Conservation (phyloP, 257 asterid genomes). For the Gentiana straminea region DNA sequence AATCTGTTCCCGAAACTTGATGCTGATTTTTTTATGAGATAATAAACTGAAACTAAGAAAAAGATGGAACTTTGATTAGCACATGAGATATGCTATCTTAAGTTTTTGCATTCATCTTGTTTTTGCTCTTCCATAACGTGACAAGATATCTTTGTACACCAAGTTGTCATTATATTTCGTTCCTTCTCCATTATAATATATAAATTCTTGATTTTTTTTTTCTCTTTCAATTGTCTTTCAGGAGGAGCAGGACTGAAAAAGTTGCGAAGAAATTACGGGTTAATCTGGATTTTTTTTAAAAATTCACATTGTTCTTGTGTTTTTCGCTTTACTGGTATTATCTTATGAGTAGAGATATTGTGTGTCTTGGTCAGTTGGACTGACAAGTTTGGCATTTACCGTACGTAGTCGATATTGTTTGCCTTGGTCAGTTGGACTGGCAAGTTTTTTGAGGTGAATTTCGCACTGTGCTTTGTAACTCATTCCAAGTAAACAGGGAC, state of each 20-base stretch:
- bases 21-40: too few species aligned
- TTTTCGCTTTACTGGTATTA: conserved; percentile 4
- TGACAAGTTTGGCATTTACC: conserved; percentile 4
- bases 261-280: neutral
- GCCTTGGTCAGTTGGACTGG: conserved; percentile 1
- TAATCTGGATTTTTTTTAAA: neutral
- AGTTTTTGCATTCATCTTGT: too few species aligned
- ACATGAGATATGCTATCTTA: too few species aligned
- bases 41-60: too few species aligned
- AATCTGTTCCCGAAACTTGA: too few species aligned
- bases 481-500: conserved; percentile 2
- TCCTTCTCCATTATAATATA: too few species aligned
- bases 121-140: too few species aligned
- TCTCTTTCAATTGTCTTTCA: conserved; percentile 2
- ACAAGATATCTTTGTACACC: too few species aligned
- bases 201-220: neutral
- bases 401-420: neutral
- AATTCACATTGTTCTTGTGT: neutral
- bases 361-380: conserved; percentile 1
- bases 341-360: neutral
- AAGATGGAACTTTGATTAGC: too few species aligned
- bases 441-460: neutral
- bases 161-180: too few species aligned
- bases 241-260: conserved; percentile 14
- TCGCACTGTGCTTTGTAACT: conserved; percentile 3